Percentiles rank a stretch among this genome's conserved stretches.
These are phyloP conservation scores for Thermomyces lanuginosus DNA, from an alignment of 2,329 filamentous ascomycete genomes.

Conservation along the genomic window DNA sequence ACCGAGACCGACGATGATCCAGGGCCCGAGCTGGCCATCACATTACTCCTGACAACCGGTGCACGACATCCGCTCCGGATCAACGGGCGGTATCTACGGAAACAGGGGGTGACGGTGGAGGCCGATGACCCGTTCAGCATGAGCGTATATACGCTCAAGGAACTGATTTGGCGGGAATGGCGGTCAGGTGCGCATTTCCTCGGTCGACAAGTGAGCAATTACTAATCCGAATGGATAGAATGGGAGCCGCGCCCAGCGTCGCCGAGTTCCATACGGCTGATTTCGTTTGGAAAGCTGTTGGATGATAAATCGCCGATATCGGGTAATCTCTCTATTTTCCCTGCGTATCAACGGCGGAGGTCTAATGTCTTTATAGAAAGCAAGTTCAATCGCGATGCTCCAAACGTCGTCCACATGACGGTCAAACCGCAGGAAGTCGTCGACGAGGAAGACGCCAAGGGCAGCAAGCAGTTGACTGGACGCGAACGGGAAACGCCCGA, in stretches of 20 bases:
- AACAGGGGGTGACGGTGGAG: constrained; percentile 62
- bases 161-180: constrained; percentile 88
- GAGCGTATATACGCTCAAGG: constrained; percentile 85
- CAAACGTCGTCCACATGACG: constrained; percentile 90
- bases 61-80: constrained; percentile 80
- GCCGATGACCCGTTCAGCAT: constrained; percentile 72
- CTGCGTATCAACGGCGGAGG: background rate
- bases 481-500: constrained; percentile 40
- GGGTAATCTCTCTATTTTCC: constrained; percentile 41
- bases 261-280: constrained; percentile 76
- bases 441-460: constrained; percentile 62
- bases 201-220: constrained; percentile 3
- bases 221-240: constrained; percentile 29
- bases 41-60: constrained; percentile 64
- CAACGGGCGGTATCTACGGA: constrained; percentile 68
- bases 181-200: constrained; percentile 41
- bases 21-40: constrained; percentile 41
- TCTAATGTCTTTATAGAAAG: constrained; percentile 42
- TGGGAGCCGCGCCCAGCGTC: constrained; percentile 79
- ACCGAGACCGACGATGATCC: constrained; percentile 22
- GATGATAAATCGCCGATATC: constrained; percentile 75
- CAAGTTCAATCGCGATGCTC: constrained; percentile 54
- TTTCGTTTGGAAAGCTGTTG: constrained; percentile 78
- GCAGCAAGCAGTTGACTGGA: constrained; percentile 37
- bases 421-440: constrained; percentile 70